These are phyloP conservation scores for Pseudomonodictys pantanalensis DNA, from an alignment of 495 filamentous ascomycete species.

Conservation along the genomic window DNA sequence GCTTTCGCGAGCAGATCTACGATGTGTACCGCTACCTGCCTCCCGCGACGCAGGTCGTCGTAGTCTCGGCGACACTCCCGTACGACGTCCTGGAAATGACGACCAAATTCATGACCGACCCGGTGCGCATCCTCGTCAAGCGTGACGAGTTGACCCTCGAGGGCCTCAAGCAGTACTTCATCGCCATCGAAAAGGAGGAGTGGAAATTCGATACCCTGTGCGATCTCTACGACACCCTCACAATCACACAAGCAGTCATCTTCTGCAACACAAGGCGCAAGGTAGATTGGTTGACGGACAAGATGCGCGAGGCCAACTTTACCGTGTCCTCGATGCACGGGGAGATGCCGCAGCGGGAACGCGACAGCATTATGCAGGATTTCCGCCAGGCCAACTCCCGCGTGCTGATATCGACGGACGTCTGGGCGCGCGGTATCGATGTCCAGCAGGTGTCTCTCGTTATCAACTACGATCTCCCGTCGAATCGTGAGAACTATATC, in stretches of 20 bases:
- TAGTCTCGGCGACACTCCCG: slow-evolving; percentile 94
- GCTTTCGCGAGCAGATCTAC: slow-evolving; percentile 99
- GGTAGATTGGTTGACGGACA: slow-evolving; percentile 99
- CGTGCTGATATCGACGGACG: slow-evolving; percentile 96
- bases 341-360: slow-evolving; percentile 97
- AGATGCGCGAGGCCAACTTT: slow-evolving; percentile 97
- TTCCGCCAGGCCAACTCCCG: slow-evolving; percentile 94
- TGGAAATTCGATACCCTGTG: slow-evolving; percentile 99
- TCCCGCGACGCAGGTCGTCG: slow-evolving; percentile 93
- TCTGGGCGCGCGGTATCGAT: slow-evolving; percentile 97
- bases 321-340: slow-evolving; percentile 98
- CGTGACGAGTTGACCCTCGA: slow-evolving; percentile 98
- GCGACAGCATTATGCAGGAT: slow-evolving; percentile 98
- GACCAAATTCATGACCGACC: slow-evolving; percentile 99
- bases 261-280: slow-evolving; percentile 99
- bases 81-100: slow-evolving; percentile 99
- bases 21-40: slow-evolving; percentile 97
- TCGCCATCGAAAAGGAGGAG: slow-evolving; percentile 98
- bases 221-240: slow-evolving; percentile 98
- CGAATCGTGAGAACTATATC: slow-evolving; percentile 99
- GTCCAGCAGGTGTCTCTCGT: slow-evolving; percentile 99
- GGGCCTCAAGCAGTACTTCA: slow-evolving; percentile 98
- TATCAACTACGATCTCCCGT: slow-evolving; percentile 98
- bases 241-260: slow-evolving; percentile 98
- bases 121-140: slow-evolving; percentile 98